phyloP scores from a whole-genome alignment of 345 rosid species.

The Lagerstroemia speciosa region DNA sequence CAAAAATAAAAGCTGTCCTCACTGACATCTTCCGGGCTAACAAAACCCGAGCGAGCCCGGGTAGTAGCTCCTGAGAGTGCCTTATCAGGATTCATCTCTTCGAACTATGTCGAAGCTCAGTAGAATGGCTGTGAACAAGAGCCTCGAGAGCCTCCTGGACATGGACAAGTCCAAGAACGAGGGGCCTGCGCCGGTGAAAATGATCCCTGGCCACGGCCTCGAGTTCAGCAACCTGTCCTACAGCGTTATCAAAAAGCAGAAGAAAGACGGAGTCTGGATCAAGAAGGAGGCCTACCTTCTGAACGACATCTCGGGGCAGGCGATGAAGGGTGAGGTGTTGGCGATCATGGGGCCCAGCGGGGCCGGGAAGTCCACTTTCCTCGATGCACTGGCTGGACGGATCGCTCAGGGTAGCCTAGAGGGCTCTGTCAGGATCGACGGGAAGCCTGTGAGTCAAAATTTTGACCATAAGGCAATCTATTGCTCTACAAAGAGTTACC shows the following conservation, averaged over 20 bases:
- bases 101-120: slow-evolving; percentile 15
- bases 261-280: slow-evolving; percentile 45
- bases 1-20: neutral
- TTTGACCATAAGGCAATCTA: neutral
- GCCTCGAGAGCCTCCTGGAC: slow-evolving; percentile 44
- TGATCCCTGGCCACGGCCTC: slow-evolving; percentile 41
- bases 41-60: neutral
- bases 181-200: slow-evolving; percentile 12
- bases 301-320: slow-evolving; percentile 65
- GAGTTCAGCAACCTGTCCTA: slow-evolving; percentile 52
- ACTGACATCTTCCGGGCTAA: neutral
- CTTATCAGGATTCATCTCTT: neutral
- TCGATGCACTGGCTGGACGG: slow-evolving; percentile 80
- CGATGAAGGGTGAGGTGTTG: slow-evolving; percentile 58
- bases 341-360: slow-evolving; percentile 87
- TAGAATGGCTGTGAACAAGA: slow-evolving; percentile 13
- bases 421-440: slow-evolving; percentile 67
- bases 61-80: neutral
- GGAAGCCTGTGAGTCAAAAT: slow-evolving; percentile 33
- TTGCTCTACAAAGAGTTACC: neutral
- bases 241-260: slow-evolving; percentile 45
- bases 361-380: slow-evolving; percentile 84
- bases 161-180: slow-evolving; percentile 20
- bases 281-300: slow-evolving; percentile 54
- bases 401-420: slow-evolving; percentile 63